These are phyloP conservation scores for Tilletia indica DNA, from an alignment of 1,284 basidiomycete species.

Conservation along the genomic window DNA sequence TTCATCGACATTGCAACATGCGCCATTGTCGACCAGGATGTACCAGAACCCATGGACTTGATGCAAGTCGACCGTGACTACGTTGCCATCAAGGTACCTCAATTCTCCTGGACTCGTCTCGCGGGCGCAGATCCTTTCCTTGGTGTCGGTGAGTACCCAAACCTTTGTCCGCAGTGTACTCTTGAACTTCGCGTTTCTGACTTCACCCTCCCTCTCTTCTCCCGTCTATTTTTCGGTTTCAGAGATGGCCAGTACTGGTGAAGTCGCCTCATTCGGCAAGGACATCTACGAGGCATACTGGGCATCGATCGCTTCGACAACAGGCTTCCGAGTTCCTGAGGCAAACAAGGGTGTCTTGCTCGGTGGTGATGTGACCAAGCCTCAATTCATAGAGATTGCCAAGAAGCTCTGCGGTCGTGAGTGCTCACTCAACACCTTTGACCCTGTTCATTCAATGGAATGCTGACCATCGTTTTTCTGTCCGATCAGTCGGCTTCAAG, in stretches of 20 bases:
- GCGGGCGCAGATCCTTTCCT: constrained; percentile 92
- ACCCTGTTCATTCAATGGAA: background rate
- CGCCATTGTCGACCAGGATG: constrained; percentile 83
- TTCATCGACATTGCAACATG: constrained; percentile 92
- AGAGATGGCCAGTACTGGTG: constrained; percentile 99
- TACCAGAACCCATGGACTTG: constrained; percentile 87
- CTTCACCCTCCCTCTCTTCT: too few relatives aligned
- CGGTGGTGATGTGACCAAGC: constrained; percentile 78
- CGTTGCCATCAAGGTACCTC: constrained; percentile 93
- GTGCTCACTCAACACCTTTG: background rate
- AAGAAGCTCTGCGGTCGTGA: constrained; percentile 59
- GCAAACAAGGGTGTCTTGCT: constrained; percentile 77
- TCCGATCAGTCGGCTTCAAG: constrained; percentile 72
- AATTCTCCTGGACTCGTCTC: constrained; percentile 97
- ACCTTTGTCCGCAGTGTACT: too few relatives aligned
- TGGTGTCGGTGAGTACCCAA: constrained; percentile 69
- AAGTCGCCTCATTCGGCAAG: constrained; percentile 94
- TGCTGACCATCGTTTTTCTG: background rate
- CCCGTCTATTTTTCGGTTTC: constrained; percentile 15
- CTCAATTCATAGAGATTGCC: constrained; percentile 77
- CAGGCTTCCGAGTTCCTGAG: constrained; percentile 82
- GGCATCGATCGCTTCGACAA: constrained; percentile 82
- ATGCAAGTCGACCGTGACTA: constrained; percentile 91
- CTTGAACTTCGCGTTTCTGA: too few relatives aligned
- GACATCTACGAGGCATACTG: constrained; percentile 96